Percentiles rank a stretch among this genome's conserved stretches.
Evolutionary conservation across 345 rosid genomes (phyloP).

Genomic region (Capsella bursapastoris): DNA sequence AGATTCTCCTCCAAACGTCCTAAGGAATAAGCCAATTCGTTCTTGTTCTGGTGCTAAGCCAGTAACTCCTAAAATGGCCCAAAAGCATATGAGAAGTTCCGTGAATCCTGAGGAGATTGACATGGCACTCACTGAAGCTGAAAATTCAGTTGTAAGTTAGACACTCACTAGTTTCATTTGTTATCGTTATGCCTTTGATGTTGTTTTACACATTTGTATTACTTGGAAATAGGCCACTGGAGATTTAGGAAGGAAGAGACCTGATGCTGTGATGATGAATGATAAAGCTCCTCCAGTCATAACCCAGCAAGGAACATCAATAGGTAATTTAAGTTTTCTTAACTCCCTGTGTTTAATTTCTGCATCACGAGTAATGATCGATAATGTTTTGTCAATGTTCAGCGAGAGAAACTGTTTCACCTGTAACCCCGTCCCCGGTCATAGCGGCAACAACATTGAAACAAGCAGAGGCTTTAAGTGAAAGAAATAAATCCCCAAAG

Average conservation of each 20-base stretch:
- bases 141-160: slow-evolving; percentile 52
- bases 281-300: slow-evolving; percentile 42
- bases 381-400: slow-evolving; percentile 25
- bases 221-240: slow-evolving; percentile 2
- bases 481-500: slow-evolving; percentile 11
- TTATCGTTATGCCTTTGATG: background rate
- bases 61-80: slow-evolving; percentile 34
- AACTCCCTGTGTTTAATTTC: background rate
- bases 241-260: slow-evolving; percentile 29
- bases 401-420: slow-evolving; percentile 43
- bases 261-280: slow-evolving; percentile 41
- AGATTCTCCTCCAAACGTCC: slow-evolving; percentile 13
- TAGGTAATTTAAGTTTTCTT: slow-evolving; percentile 33
- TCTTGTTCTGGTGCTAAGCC: slow-evolving; percentile 31
- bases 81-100: slow-evolving; percentile 30
- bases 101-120: slow-evolving; percentile 1
- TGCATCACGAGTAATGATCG: background rate
- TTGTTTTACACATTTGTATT: background rate
- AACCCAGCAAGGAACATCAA: slow-evolving; percentile 24
- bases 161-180: background rate
- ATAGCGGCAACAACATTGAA: slow-evolving; percentile 37
- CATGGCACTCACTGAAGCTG: slow-evolving; percentile 31
- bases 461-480: slow-evolving; percentile 14
- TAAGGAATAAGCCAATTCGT: slow-evolving; percentile 36
- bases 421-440: slow-evolving; percentile 37